Evolutionary conservation across 805 yeast genomes (phyloP), one percentile per base, ranked within the genome.

Genomic region (Metschnikowia shivogae): DNA sequence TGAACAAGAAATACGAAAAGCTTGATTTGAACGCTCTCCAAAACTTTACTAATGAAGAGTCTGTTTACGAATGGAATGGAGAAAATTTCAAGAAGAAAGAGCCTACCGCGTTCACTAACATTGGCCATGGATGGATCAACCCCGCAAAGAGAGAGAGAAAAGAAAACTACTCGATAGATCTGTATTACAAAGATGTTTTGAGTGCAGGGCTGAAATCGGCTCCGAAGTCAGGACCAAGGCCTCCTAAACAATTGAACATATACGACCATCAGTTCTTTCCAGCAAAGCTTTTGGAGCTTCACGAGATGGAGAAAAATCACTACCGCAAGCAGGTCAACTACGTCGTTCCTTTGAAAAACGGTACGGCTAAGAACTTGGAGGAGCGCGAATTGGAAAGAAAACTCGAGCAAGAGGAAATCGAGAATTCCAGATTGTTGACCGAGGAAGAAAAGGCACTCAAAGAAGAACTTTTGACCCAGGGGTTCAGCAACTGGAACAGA

Each of bases 211-310:
- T 72, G 30, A 52, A 54, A 14, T 48, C 54, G 10, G 60, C 70
- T 43, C 68, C 70, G 42, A 71, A 74, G 36, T 47, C 77, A 8
- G 85, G 84, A 1, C 93, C 95, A 13, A 79, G 77, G 50, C 87
- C 95, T 36, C 97, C 98, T 31, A 88, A 84, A 59, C 93, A 88
- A 56, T 70, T 86, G 48, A 82, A 81, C 47, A 72, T 88, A 33
- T 87, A 85, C 60, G 96, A 93, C 59, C 97, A 90, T 65, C 99
- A 93, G 64, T 88, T 93, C 57, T 87, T 77, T 62, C 89, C 96
- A 1, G 75, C 82, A n/a, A 77, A 86, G 59, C 68, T 93, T 37
- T 73, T 78, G 52, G 89, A 85, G 44, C 62, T 93, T 34, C 81
- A 86, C 59, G 96, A 89, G 47, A 76, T 83, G 63, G 98, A 93